Evolutionary conservation across 2,329 filamentous ascomycete genomes (phyloP).

Genomic region (Ilyonectria robusta): DNA sequence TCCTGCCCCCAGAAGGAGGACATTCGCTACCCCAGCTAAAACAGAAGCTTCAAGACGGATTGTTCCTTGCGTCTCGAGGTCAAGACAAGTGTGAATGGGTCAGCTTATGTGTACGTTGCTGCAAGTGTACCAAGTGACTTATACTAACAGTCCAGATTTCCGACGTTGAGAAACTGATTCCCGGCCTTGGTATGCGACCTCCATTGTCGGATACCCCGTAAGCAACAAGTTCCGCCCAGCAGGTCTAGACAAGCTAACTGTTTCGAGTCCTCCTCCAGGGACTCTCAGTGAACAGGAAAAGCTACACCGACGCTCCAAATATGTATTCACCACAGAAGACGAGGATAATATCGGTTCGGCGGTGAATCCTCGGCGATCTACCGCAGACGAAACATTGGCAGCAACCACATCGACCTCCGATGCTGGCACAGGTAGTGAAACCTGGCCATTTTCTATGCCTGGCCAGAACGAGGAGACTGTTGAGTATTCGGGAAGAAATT

Average conservation of each 20-base stretch:
- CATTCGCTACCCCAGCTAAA: conserved; percentile 25
- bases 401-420: background rate
- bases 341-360: conserved; percentile 34
- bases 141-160: conserved; percentile 23
- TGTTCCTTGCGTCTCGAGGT: conserved; percentile 4
- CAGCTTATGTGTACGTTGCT: conserved; percentile 24
- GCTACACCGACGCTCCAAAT: conserved; percentile 39
- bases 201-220: conserved; percentile 18
- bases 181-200: conserved; percentile 16
- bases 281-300: conserved; percentile 22
- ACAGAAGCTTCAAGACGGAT: conserved; percentile 27
- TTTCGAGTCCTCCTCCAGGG: background rate
- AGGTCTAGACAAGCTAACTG: background rate
- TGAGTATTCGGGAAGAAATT: background rate
- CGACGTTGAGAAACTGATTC: conserved; percentile 33
- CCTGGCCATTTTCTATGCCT: conserved; percentile 28
- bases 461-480: background rate
- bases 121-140: fast-evolving
- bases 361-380: conserved; percentile 2
- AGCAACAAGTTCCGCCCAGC: background rate
- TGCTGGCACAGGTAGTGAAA: background rate
- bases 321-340: conserved; percentile 34
- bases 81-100: conserved; percentile 22
- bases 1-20: conserved; percentile 26
- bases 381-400: background rate